Base-by-base conservation (phyloP, 169 alveolate genomes). In the Cryptosporidium bovis region DNA sequence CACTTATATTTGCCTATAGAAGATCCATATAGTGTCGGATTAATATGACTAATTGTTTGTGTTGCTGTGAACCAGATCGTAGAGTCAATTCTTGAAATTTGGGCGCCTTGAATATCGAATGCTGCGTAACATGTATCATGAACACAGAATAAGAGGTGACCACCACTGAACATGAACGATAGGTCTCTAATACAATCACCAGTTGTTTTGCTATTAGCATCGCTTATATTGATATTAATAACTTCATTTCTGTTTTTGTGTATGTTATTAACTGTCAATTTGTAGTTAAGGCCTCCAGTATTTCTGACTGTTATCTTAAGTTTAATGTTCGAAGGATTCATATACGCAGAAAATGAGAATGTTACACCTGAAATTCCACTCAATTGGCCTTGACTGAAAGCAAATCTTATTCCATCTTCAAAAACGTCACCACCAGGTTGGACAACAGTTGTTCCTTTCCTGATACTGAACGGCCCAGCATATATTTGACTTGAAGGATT, bases 1-100 rank as follows among this genome's bases (percentile, higher is more conserved):
- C 87, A 77, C 34, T 77, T 77, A 40, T 40, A 27, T 60, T 15
- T 56, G 18, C 87, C 87, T 34, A 62, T 51, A 18, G 87, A 71
- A 60, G 77, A 44, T 46, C 77, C 71, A 20, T 36, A 8, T 60
- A 62, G 34, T 33, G 60, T 36, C n/a, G 40, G 87, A 6, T 77
- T 71, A 2, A 71, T 51, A 33, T 44, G 20, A 5, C 62, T n/a
- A 5, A 44, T 16, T 51, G 51, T 60, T 58, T 15, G 40, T 58
- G 51, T 2, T 18, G n/a, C 1, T 36, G 71, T 60, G 15, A 77
- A 77, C 77, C 71, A 77, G 24, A 77, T 62, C 16, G 62, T 36
- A 12, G 85, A 13, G 15, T 18, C 29, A 44, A 77, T 62, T 20
- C 51, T 60, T 15, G 29, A 0, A 40, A 77, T 77, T 29, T 48